Evolutionary conservation across 306 rosid genomes (phyloP), one percentile per base, ranked within the genome.

Genomic region (Quercus aquifolioides): DNA sequence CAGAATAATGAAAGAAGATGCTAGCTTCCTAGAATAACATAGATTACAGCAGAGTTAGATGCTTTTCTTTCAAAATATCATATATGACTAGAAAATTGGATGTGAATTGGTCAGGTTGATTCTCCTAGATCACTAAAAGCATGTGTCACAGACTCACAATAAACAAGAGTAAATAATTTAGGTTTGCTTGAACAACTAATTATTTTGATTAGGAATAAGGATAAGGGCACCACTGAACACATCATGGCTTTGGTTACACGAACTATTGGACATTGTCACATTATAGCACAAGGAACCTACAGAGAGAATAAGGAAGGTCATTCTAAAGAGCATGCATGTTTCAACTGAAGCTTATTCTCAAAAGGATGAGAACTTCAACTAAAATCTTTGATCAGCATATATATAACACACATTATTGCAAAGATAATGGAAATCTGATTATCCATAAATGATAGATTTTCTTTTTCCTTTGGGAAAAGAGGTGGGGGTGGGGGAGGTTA

Each of bases 311-410:
- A 33, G 12, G 64, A 35, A 70, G 76, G 60, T 62, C 26, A 28
- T 71, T 13, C 5, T 70, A 74, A 69, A 30, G 75, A 73, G 62
- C 55, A 46, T 25, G 4, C 15, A 18, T 3, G 25, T 67, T 33
- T 56, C 75, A 55, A 41, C 18, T 58, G 60, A 74, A 74, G 71
- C 57, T 63, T 76, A 69, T 67, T 67, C 75, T 69, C 64, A 79
- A 74, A 65, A 41, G 26, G 62, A 83, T 28, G 74, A 41, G 64
- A 68, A 33, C 58, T 74, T 76, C 20, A 71, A 59, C 49, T 10
- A 55, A 56, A 68, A 63, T 73, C 78, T 52, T 72, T 72, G 41
- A 73, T 49, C 76, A 80, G 23, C 78, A 63, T 51, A 80, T 63
- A 57, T 63, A 62, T 75, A 76, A 13, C 25, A 58, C 30, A n/a